phyloP scores from a whole-genome alignment of 257 asterid species.

The Salvia splendens region DNA sequence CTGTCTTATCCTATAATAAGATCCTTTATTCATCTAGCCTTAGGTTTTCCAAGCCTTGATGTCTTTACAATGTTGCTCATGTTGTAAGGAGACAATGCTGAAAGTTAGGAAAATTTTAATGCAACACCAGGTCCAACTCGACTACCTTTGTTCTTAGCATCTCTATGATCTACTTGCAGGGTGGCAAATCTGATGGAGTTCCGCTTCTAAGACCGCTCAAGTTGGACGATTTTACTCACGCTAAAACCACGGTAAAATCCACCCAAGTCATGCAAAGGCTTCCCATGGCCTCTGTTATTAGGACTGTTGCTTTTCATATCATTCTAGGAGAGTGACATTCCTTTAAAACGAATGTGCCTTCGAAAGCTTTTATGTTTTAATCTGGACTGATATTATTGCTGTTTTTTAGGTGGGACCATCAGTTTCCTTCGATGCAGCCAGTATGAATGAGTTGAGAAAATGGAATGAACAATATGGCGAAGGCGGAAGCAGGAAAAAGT shows the following conservation, averaged over 20 bases:
- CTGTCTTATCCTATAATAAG: background rate
- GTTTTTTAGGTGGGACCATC: constrained; percentile 88
- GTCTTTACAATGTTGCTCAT: constrained; percentile 15
- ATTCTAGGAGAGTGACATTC: background rate
- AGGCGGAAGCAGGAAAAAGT: constrained; percentile 90
- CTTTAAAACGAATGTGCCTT: background rate
- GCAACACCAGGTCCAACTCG: background rate
- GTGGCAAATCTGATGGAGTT: constrained; percentile 39
- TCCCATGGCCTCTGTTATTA: background rate
- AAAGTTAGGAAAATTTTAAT: constrained; percentile 4
- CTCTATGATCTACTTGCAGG: constrained; percentile 44
- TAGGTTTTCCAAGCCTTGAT: background rate
- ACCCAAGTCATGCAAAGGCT: constrained; percentile 11
- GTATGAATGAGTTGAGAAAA: constrained; percentile 92
- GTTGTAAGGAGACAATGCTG: constrained; percentile 10
- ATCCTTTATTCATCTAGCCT: constrained; percentile 8
- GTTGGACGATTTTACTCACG: constrained; percentile 71
- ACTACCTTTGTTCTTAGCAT: constrained; percentile 14
- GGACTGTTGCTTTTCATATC: background rate
- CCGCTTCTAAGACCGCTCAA: constrained; percentile 61
- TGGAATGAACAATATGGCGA: constrained; percentile 99
- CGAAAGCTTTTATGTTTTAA: constrained; percentile 15
- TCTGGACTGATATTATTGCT: background rate
- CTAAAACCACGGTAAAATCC: constrained; percentile 78
- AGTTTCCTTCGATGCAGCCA: constrained; percentile 90